Evolutionary conservation across 345 rosid species (phyloP).

Genomic region (Trapa incisa): DNA sequence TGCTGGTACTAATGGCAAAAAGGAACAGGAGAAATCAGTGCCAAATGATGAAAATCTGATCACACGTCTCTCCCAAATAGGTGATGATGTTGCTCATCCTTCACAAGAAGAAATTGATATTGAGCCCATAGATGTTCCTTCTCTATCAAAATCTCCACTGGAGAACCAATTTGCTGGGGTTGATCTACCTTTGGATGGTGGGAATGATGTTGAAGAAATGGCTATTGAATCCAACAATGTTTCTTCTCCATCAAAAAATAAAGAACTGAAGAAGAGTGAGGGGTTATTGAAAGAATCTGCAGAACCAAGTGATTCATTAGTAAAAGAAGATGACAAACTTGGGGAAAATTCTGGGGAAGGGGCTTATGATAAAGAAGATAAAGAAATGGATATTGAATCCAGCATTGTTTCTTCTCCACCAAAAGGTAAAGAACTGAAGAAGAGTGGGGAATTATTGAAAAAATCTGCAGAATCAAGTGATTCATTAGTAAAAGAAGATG

Average conservation of each 20-base stretch:
- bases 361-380: constrained; percentile 12
- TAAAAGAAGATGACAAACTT: constrained; percentile 1
- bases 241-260: constrained; percentile 16
- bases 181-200: constrained; percentile 31
- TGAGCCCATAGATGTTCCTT: too few species aligned
- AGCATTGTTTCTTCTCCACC: constrained; percentile 11
- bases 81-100: too few species aligned
- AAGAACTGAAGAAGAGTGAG: constrained; percentile 43
- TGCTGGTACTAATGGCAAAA: constrained; percentile 22
- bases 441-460: constrained; percentile 39
- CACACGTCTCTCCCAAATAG: neutral
- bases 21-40: constrained; percentile 19
- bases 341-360: constrained; percentile 4
- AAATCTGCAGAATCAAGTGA: constrained; percentile 29
- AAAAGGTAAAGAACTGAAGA: constrained; percentile 27
- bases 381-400: constrained; percentile 17
- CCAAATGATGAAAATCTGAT: constrained; percentile 16
- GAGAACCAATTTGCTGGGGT: constrained; percentile 17
- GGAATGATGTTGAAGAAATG: constrained; percentile 17
- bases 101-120: too few species aligned
- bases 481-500: constrained; percentile 21
- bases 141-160: neutral
- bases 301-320: constrained; percentile 31
- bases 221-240: constrained; percentile 15
- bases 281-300: constrained; percentile 33